Evolutionary conservation across 192 early-diverging fungal genomes (phyloP).

Genomic region (Entomortierella beljakovae): DNA sequence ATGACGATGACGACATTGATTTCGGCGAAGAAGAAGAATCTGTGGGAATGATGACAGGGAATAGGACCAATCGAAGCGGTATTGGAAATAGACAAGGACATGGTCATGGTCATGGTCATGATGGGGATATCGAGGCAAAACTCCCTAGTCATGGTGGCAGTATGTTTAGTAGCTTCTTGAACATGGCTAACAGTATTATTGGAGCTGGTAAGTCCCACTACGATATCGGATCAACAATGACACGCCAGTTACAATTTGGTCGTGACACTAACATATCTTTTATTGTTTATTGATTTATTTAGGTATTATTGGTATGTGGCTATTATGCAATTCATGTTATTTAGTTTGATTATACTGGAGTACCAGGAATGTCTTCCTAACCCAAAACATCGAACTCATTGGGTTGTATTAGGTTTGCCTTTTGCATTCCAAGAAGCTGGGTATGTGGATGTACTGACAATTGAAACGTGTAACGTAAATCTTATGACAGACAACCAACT

Average conservation of each 20-base stretch:
- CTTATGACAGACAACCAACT: neutral
- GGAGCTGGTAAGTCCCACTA: conserved; percentile 80
- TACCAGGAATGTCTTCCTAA: no score
- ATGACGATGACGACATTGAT: conserved; percentile 22
- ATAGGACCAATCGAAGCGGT: conserved; percentile 45
- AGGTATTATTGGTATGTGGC: conserved; percentile 37
- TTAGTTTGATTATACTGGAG: neutral
- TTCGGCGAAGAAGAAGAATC: conserved; percentile 45
- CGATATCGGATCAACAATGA: neutral
- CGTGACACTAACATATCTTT: no score
- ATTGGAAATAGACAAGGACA: conserved; percentile 30
- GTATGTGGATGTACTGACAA: conserved; percentile 17
- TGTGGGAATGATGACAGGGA: conserved; percentile 51
- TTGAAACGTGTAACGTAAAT: neutral
- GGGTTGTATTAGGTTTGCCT: conserved; percentile 74
- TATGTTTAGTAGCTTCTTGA: conserved; percentile 72
- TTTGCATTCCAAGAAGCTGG: conserved; percentile 89
- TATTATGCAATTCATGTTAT: neutral
- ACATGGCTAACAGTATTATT: conserved; percentile 95
- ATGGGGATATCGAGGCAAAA: conserved; percentile 23
- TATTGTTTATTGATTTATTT: neutral
- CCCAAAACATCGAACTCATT: no score
- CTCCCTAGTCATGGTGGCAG: conserved; percentile 66
- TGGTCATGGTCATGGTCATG: conserved; percentile 6
- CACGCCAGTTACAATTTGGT: no score